These are phyloP conservation scores for Eucalyptus polyanthemos DNA, from an alignment of 345 rosid species.

Conservation along the genomic window DNA sequence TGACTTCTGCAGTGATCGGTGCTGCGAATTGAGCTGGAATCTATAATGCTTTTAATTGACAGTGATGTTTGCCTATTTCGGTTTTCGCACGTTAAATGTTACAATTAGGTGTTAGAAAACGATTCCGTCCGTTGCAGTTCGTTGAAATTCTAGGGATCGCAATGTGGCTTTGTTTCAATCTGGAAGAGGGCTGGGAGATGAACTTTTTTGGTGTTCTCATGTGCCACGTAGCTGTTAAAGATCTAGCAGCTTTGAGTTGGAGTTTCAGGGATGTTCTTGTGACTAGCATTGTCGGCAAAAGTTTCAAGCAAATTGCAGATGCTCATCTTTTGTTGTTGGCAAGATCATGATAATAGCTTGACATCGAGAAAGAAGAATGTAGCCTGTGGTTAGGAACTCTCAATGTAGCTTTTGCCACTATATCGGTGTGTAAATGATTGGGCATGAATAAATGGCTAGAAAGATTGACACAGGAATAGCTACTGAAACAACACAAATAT, in stretches of 20 bases:
- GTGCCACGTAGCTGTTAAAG: not conserved
- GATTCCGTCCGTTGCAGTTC: not conserved
- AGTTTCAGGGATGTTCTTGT: not conserved
- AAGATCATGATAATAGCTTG: not conserved
- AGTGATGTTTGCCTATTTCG: not conserved
- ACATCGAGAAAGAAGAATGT: not conserved
- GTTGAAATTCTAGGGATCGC: not conserved
- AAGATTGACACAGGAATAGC: not conserved
- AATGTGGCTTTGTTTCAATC: not conserved
- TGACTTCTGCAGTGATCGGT: not conserved
- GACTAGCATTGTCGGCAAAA: not conserved
- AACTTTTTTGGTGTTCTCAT: not conserved
- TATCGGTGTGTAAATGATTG: not conserved
- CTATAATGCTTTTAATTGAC: not conserved
- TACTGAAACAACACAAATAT: not conserved
- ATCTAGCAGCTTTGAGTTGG: not conserved
- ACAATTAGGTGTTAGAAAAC: not conserved
- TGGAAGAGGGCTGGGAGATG: not conserved
- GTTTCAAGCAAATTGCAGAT: not conserved
- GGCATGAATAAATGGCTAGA: not conserved
- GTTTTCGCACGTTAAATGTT: not conserved
- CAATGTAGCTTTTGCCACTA: not conserved
- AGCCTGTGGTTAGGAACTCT: not conserved
- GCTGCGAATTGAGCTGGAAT: not conserved
- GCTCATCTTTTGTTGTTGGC: not conserved